Evolutionary conservation across 495 filamentous ascomycete genomes (phyloP).

Genomic region (Lasiosphaeriaceae sp.): DNA sequence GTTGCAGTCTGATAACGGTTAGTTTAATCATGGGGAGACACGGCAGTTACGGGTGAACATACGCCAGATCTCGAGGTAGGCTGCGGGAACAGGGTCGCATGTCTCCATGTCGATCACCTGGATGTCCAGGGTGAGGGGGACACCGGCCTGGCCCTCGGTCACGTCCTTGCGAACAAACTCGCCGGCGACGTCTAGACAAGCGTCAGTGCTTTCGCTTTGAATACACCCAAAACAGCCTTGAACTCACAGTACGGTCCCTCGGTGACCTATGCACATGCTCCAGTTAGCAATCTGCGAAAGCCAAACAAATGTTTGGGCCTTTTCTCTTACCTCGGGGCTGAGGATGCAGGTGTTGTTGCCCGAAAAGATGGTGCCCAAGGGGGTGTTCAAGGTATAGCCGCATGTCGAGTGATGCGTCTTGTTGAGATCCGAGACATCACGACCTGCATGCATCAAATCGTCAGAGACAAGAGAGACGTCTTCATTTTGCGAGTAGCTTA

Average conservation of each 20-base stretch:
- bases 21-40: background rate
- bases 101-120: conserved; percentile 57
- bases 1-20: conserved; percentile 30
- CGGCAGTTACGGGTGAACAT: background rate
- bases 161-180: conserved; percentile 53
- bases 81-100: conserved; percentile 52
- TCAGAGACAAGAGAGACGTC: too few species aligned
- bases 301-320: conserved; percentile 6
- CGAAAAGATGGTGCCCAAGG: conserved; percentile 35
- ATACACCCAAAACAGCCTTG: too few species aligned
- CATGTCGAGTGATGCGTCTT: conserved; percentile 10
- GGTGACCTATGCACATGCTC: conserved; percentile 28
- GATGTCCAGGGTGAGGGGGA: conserved; percentile 56
- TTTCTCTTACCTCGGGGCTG: conserved; percentile 35
- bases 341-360: conserved; percentile 50
- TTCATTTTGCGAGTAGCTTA: too few species aligned
- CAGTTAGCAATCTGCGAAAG: background rate
- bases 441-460: conserved; percentile 19
- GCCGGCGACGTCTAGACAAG: conserved; percentile 32
- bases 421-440: conserved; percentile 29
- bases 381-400: conserved; percentile 12
- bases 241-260: conserved; percentile 38
- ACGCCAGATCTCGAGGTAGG: conserved; percentile 60
- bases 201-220: conserved; percentile 37
- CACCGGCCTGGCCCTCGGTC: conserved; percentile 51